Percentiles rank a stretch among this genome's conserved stretches.
phyloP scores from a whole-genome alignment of 2,329 filamentous ascomycete genomes.

The Dactylellina leptospora region DNA sequence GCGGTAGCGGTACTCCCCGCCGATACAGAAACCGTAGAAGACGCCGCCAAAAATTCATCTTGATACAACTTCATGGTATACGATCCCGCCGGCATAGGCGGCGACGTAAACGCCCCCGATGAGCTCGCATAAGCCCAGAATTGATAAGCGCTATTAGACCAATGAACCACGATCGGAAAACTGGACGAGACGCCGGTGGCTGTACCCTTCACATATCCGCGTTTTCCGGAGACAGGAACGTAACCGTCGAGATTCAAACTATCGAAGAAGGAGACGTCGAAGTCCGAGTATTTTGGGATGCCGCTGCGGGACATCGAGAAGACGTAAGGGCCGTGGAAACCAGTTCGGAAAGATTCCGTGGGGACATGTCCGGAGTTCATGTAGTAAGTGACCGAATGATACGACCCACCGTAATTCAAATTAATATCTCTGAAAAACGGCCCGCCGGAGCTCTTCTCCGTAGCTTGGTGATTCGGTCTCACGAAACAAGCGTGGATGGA shows the following conservation, averaged over 20 bases:
- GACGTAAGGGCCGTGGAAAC: slow-evolving; percentile 73
- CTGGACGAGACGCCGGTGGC: slow-evolving; percentile 67
- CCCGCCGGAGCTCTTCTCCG: slow-evolving; percentile 71
- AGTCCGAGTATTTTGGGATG: slow-evolving; percentile 62
- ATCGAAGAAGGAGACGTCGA: slow-evolving; percentile 70
- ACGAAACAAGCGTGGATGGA: slow-evolving; percentile 67
- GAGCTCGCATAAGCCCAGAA: slow-evolving; percentile 58
- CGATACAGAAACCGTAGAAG: slow-evolving; percentile 64
- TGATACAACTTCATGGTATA: slow-evolving; percentile 75
- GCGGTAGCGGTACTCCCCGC: slow-evolving; percentile 64
- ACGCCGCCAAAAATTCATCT: slow-evolving; percentile 67
- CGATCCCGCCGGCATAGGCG: slow-evolving; percentile 72
- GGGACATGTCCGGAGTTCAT: slow-evolving; percentile 71
- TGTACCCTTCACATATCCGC: slow-evolving; percentile 70
- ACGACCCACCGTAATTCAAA: slow-evolving; percentile 68
- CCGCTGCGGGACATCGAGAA: slow-evolving; percentile 70
- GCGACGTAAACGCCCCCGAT: slow-evolving; percentile 69
- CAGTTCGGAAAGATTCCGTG: slow-evolving; percentile 70
- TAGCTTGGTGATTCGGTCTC: slow-evolving; percentile 64
- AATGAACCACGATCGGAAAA: slow-evolving; percentile 71
- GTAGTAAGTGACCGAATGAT: slow-evolving; percentile 71
- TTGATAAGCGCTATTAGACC: slow-evolving; percentile 61
- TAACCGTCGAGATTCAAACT: slow-evolving; percentile 69
- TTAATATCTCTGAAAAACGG: slow-evolving; percentile 68
- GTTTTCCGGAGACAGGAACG: slow-evolving; percentile 64